A percentile compares a stretch with the other conserved stretches of the same genome.
Evolutionary conservation across 192 early-diverging fungal species (phyloP).

Genomic region (Backusella tarrabulga): DNA sequence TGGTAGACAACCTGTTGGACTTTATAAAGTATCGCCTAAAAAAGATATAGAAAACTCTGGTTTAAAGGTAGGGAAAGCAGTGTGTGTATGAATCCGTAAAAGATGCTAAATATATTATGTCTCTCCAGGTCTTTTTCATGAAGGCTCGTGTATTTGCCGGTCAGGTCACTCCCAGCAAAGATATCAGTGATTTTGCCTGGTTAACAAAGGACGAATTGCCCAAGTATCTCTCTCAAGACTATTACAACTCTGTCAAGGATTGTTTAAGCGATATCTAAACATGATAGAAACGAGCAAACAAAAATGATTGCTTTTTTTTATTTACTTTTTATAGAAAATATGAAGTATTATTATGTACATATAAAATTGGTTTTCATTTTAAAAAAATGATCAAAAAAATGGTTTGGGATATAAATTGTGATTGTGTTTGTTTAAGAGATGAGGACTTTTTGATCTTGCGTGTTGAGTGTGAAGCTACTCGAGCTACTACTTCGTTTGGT

Average conservation of each 20-base stretch:
- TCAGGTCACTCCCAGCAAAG: constrained; percentile 58
- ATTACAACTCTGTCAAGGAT: constrained; percentile 59
- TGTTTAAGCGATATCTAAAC: constrained; percentile 53
- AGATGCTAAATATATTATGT: too few relatives aligned
- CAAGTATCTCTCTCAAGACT: constrained; percentile 49
- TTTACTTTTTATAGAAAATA: not conserved
- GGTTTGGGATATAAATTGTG: not conserved
- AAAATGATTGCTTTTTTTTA: not conserved
- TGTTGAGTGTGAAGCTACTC: not conserved
- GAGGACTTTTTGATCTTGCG: not conserved
- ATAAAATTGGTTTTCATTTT: not conserved
- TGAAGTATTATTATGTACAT: not conserved
- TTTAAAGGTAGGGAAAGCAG: constrained; percentile 33
- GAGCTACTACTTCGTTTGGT: constrained; percentile 3
- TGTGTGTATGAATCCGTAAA: not conserved
- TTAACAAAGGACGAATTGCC: constrained; percentile 73
- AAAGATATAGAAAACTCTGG: constrained; percentile 41
- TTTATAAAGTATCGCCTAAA: constrained; percentile 40
- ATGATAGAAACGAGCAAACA: not conserved
- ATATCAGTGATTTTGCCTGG: constrained; percentile 72
- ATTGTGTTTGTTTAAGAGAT: not conserved
- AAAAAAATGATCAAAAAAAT: not conserved
- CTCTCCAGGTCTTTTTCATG: constrained; percentile 75
- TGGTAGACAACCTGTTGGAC: constrained; percentile 78
- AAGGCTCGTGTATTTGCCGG: constrained; percentile 64